Conservation (phyloP, 768 basidiomycete species). For the Gymnopilus junonius region DNA sequence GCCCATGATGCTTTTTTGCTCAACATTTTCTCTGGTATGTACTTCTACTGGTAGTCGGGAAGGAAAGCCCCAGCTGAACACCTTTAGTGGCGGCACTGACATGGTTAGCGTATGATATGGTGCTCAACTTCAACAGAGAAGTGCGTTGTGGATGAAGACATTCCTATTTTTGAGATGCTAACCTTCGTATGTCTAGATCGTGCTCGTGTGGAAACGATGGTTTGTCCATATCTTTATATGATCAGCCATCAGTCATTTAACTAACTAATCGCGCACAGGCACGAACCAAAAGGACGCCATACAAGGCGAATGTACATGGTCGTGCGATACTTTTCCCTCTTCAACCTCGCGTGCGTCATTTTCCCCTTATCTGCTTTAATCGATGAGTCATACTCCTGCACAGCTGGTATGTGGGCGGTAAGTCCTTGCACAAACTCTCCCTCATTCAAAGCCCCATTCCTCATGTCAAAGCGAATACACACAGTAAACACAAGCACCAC, state of each 20-base stretch:
- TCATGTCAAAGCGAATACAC: neutral
- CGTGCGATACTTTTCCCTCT: conserved; percentile 23
- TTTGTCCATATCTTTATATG: neutral
- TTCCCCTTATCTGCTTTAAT: neutral
- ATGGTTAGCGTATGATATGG: conserved; percentile 25
- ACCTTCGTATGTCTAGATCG: conserved; percentile 7
- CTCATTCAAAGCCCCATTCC: neutral
- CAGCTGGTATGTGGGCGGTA: conserved; percentile 25
- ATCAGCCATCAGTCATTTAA: neutral
- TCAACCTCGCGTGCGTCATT: conserved; percentile 21
- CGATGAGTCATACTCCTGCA: neutral
- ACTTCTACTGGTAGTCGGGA: neutral
- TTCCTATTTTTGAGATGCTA: neutral
- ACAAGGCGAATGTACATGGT: conserved; percentile 22
- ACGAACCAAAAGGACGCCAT: conserved; percentile 22
- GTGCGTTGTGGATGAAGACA: neutral
- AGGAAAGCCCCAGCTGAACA: neutral
- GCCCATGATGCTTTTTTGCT: conserved; percentile 12
- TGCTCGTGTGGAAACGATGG: conserved; percentile 26
- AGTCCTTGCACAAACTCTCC: neutral
- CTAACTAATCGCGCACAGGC: conserved; percentile 1
- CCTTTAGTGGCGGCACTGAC: conserved; percentile 25
- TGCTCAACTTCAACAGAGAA: conserved; percentile 22
- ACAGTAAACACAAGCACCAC: conserved; percentile 21
- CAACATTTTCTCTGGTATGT: conserved; percentile 12